Base-by-base conservation (phyloP, 139 green algal species). In the Ostreobium quekettii region DNA sequence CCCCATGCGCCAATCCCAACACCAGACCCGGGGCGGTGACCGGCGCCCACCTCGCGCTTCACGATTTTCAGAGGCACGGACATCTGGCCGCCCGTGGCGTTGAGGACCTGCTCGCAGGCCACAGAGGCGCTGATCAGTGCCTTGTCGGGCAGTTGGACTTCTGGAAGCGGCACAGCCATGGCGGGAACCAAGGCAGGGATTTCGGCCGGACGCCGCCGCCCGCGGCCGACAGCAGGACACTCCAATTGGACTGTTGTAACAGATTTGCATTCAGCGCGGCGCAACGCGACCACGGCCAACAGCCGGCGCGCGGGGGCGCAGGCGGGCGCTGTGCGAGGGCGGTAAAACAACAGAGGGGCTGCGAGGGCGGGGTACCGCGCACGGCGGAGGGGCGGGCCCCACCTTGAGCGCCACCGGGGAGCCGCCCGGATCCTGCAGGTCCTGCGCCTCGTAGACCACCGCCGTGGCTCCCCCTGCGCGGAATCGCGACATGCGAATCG, bases 401-500 rank as follows among this genome's bases (percentile, higher is more conserved):
- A 64, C 62, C 36, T 74, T 74, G 37, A 74, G 33, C 15, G 62
- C 67, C 4, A 74, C 67, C 8, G 6, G 36, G 0, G n/a, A 30
- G 0, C 39, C 26, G 0, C 47, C 59, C 2, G 2, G 28, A 0
- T n/a, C n/a, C n/a, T n/a, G n/a, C n/a, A 68, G 59, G 59, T 83
- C 79, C 32, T 74, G 60, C 0, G 79, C 78, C 1, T 77, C 72
- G 42, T 87, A 87, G n/a, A 87, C 81, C n/a, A 83, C 64, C 28
- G 81, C 81, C 30, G 81, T 85, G 39, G 78, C 81, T 2, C 81
- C 81, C 32, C 78, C 78, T 83, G 73, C 36, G 30, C 8, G 4
- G 32, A 28, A 26, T 53, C 29, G 31, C 22, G 4, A 26, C 4
- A 2, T 3, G 33, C n/a, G 39, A 2, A 38, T 31, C 28, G 47